Percentiles rank a stretch among this genome's conserved stretches.
These are phyloP conservation scores for Paraphaeosphaeria minitans DNA, from an alignment of 2,329 filamentous ascomycete species.

Conservation along the genomic window DNA sequence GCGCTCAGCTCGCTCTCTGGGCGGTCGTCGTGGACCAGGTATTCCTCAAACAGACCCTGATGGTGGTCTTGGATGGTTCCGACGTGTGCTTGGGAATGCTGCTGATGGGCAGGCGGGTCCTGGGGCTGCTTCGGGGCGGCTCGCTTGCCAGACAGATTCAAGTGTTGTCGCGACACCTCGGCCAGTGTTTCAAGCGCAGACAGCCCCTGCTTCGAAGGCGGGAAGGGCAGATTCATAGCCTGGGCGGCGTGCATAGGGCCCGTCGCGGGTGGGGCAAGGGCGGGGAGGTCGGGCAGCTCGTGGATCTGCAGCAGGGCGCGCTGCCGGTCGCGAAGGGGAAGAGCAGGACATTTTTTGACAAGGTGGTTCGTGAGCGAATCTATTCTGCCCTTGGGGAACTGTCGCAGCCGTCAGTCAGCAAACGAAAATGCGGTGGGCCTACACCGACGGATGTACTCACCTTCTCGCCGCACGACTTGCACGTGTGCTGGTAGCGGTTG, in stretches of 20 bases:
- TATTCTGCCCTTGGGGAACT: constrained; percentile 85
- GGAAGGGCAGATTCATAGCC: constrained; percentile 50
- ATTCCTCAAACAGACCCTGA: constrained; percentile 41
- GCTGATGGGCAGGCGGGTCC: constrained; percentile 21
- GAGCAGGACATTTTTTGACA: constrained; percentile 83
- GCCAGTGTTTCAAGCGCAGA: constrained; percentile 85
- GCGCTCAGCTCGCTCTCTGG: constrained; percentile 34
- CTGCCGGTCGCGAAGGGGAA: constrained; percentile 75
- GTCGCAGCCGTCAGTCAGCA: constrained; percentile 27
- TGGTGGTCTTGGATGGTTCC: constrained; percentile 23
- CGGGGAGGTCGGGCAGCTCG: constrained; percentile 65
- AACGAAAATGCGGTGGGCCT: constrained; percentile 18
- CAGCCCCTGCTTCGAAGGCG: constrained; percentile 65
- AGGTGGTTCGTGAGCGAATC: constrained; percentile 83
- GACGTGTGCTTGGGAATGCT: constrained; percentile 19
- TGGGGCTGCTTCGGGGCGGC: constrained; percentile 40
- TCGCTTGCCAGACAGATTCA: constrained; percentile 62
- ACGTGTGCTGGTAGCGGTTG: constrained; percentile 90
- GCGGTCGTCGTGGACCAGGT: constrained; percentile 45
- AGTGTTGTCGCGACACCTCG: constrained; percentile 77
- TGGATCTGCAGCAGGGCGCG: constrained; percentile 75
- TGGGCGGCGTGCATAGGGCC: constrained; percentile 31
- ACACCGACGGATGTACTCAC: constrained; percentile 28
- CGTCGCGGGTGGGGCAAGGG: constrained; percentile 37
- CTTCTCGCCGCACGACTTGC: constrained; percentile 84